Conservation (phyloP, 106 monocot species). For the Dendrobium nobile region DNA sequence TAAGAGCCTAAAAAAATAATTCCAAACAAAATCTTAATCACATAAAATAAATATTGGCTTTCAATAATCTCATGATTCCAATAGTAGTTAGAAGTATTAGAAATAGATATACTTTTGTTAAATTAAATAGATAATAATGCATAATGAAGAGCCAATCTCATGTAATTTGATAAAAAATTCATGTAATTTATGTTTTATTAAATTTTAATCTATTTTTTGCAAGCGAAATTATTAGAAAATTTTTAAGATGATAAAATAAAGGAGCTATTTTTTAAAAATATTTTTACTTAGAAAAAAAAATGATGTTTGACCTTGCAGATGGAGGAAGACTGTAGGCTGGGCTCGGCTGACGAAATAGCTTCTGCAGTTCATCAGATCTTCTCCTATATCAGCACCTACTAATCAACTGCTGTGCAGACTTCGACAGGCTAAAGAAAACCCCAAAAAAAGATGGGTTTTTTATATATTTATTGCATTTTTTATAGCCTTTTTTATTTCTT, state of each 20-base stretch:
- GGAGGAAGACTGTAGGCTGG: constrained; percentile 70
- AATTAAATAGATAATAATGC: no score
- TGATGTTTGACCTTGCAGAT: constrained; percentile 25
- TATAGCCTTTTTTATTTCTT: not conserved
- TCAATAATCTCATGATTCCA: no score
- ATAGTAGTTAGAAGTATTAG: no score
- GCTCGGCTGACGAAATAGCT: constrained; percentile 85
- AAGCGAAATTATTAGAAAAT: no score
- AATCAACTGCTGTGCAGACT: not conserved
- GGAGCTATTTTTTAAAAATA: not conserved
- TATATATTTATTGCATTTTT: not conserved
- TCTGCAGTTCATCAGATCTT: constrained; percentile 78
- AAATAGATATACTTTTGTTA: no score
- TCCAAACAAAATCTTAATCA: no score
- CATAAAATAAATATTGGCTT: no score
- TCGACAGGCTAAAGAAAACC: not conserved
- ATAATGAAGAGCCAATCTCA: no score
- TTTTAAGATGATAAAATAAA: not conserved
- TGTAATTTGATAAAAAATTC: no score
- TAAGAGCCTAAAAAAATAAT: no score
- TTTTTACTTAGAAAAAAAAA: not conserved
- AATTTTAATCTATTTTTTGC: not conserved
- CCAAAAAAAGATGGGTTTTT: not conserved
- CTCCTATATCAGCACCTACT: not conserved
- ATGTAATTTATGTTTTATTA: not conserved